Evolutionary conservation across 495 filamentous ascomycete species (phyloP).

Genomic region (Aspergillus heteromorphus): DNA sequence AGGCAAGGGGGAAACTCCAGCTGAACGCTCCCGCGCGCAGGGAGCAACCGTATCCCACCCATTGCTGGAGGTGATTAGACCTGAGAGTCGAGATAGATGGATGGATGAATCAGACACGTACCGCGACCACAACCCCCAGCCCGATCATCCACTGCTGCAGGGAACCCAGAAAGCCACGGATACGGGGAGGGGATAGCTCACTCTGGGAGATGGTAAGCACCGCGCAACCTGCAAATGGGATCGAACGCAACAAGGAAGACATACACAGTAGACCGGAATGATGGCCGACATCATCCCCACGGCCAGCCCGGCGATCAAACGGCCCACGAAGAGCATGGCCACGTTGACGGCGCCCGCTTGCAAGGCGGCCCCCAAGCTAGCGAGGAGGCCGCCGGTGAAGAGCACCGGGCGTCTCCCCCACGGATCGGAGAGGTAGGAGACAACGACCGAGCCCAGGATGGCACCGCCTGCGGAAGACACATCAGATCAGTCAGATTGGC

Average conservation of each 20-base stretch:
- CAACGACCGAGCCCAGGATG: constrained; percentile 45
- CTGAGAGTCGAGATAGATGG: constrained; percentile 11
- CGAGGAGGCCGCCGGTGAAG: constrained; percentile 43
- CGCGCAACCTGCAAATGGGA: neutral
- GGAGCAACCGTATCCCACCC: constrained; percentile 51
- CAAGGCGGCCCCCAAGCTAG: constrained; percentile 41
- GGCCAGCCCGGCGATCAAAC: constrained; percentile 45
- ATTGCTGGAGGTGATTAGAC: constrained; percentile 22
- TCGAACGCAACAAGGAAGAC: neutral
- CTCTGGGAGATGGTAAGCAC: constrained; percentile 29
- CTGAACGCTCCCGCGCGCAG: constrained; percentile 40
- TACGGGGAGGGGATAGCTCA: constrained; percentile 23
- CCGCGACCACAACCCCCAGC: constrained; percentile 43
- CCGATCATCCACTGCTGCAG: constrained; percentile 44
- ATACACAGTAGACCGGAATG: constrained; percentile 45
- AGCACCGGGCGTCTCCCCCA: constrained; percentile 43
- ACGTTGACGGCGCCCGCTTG: constrained; percentile 46
- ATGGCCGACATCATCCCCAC: constrained; percentile 48
- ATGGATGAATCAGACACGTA: constrained; percentile 17
- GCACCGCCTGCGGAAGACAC: constrained; percentile 28
- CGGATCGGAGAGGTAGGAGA: constrained; percentile 40
- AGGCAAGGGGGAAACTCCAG: constrained; percentile 53
- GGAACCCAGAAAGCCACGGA: constrained; percentile 23
- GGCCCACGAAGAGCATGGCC: constrained; percentile 50
- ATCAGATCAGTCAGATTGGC: neutral